Conservation (phyloP, 768 basidiomycete genomes). For the Xanthoconium stramineum region DNA sequence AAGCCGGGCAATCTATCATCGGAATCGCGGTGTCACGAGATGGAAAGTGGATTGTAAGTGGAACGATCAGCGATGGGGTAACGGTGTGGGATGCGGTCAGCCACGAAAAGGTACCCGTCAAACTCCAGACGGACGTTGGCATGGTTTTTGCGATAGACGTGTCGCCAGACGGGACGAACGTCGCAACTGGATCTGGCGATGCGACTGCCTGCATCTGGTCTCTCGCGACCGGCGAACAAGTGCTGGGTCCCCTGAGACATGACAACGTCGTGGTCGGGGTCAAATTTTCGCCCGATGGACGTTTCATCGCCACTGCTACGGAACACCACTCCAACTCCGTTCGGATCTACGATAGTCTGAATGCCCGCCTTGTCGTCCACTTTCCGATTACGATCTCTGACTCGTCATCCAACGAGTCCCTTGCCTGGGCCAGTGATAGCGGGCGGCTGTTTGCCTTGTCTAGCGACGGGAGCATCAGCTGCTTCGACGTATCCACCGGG, state of each 20-base stretch:
- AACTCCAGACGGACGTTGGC: background rate
- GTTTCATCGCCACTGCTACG: background rate
- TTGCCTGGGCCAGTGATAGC: background rate
- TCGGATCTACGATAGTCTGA: background rate
- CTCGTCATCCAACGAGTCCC: background rate
- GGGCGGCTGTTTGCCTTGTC: background rate
- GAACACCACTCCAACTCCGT: background rate
- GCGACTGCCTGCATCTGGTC: background rate
- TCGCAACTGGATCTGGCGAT: background rate
- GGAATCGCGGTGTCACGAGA: background rate
- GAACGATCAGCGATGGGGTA: background rate
- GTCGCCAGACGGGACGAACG: background rate
- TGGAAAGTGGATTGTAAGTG: background rate
- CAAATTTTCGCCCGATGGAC: background rate
- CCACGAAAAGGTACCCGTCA: background rate
- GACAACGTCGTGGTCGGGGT: background rate
- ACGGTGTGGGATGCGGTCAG: background rate
- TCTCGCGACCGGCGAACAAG: background rate
- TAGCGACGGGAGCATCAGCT: background rate
- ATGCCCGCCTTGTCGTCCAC: background rate
- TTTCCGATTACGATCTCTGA: background rate
- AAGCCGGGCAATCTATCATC: background rate
- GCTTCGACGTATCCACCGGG: background rate
- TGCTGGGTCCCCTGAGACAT: background rate
- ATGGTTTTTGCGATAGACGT: background rate